These are phyloP conservation scores for Colletotrichum shisoi DNA, from an alignment of 2,329 filamentous ascomycete genomes.

Conservation along the genomic window DNA sequence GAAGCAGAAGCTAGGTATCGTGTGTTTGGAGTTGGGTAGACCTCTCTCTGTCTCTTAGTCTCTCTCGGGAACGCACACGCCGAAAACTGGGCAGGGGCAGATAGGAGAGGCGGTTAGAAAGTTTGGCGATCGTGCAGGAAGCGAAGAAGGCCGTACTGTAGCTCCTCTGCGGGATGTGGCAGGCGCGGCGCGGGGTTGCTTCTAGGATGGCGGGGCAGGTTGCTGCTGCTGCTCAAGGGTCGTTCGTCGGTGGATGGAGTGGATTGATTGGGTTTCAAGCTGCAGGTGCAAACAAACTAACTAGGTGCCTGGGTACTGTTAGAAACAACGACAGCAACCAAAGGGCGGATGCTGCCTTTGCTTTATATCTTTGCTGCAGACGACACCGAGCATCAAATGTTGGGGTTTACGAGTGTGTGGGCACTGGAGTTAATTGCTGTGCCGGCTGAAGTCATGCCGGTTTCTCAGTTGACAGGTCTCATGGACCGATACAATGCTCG, in stretches of 20 bases:
- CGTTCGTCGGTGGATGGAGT: neutral
- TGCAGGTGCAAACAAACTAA: conserved; percentile 10
- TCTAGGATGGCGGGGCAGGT: conserved; percentile 36
- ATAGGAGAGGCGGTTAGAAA: conserved; percentile 4
- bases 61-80: neutral
- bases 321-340: neutral
- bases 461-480: conserved; percentile 23
- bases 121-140: conserved; percentile 13
- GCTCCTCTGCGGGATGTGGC: conserved; percentile 34
- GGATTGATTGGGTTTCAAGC: conserved; percentile 4
- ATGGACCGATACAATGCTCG: neutral
- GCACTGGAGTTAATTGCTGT: neutral
- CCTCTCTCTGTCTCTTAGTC: too few relatives aligned
- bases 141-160: conserved; percentile 5
- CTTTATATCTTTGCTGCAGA: conserved; percentile 2
- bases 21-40: neutral
- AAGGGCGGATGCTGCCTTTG: neutral
- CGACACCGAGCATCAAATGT: neutral
- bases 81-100: neutral
- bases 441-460: neutral
- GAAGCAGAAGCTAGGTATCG: neutral
- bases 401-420: neutral
- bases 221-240: conserved; percentile 18
- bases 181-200: conserved; percentile 33
- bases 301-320: too few relatives aligned